Evolutionary conservation across 2,329 filamentous ascomycete species (phyloP), one percentile per base, ranked within the genome.

Genomic region (Alternaria novae-zelandiae): DNA sequence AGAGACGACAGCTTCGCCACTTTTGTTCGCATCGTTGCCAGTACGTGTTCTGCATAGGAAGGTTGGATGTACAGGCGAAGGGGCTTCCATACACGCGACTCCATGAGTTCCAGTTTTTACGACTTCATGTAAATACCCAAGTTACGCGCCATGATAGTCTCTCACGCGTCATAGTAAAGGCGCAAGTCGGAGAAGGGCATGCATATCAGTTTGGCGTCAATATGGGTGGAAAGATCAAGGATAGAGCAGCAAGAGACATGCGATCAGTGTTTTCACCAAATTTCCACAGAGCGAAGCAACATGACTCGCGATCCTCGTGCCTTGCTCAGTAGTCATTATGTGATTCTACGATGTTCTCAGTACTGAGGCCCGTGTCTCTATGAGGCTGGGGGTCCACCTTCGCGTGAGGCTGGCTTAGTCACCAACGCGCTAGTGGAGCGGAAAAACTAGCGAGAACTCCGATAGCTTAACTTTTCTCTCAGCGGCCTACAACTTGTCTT

Each of bases 41-140:
- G n/a, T 57, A 57, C 51, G 59, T 62, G 45, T 54, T 55, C 43
- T 58, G 36, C 32, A 64, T 63, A 54, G 58, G 30, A 61, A 46
- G 50, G 46, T 54, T 59, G 59, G 55, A 61, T 58, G 59, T 57
- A 63, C 54, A 58, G 63, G 54, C 58, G 36, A 41, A 54, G 23
- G 36, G 59, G 45, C 43, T 41, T 63, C 57, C 28, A 21, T 46
- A 44, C 32, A 44, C 45, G 36, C 30, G 51, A 26, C 60, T 54
- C 44, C 13, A 59, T 26, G 55, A 57, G 47, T 57, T 57, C 57
- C 44, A 54, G 32, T 61, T 54, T 58, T 65, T 60, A 71, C 53
- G 67, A 71, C 59, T 63, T 69, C 66, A 73, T 72, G 65, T 71
- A 68, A 62, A 72, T 72, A 73, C 66, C 66, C 68, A 63, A 60